Evolutionary conservation across 257 asterid species (phyloP).

Genomic region (Solanum sejunctum): DNA sequence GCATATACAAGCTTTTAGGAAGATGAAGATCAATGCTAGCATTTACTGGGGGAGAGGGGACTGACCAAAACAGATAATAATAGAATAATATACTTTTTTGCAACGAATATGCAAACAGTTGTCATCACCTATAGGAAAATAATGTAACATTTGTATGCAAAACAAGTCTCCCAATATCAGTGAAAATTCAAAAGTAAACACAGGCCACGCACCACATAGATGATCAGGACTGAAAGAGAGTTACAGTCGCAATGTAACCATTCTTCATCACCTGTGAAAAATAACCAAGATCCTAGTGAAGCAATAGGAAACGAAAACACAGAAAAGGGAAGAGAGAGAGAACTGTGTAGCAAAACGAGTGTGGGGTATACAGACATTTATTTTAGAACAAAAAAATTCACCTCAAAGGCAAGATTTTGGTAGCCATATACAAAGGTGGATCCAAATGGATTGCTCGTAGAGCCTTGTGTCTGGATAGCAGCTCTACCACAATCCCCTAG

Average conservation of each 20-base stretch:
- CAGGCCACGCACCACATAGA: conserved; percentile 2
- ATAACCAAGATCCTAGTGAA: not conserved
- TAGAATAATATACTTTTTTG: not conserved
- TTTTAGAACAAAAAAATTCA: conserved; percentile 3
- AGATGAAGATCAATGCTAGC: not conserved
- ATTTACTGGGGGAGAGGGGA: not conserved
- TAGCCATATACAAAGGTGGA: conserved; percentile 79
- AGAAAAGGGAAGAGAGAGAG: not conserved
- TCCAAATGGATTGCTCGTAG: conserved; percentile 70
- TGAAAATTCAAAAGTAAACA: not conserved
- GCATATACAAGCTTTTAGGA: not conserved
- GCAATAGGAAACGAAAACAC: not conserved
- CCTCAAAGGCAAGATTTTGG: conserved; percentile 76
- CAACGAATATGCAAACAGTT: not conserved
- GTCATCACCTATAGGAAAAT: not conserved
- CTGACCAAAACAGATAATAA: not conserved
- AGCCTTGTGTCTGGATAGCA: conserved; percentile 80
- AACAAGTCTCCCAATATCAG: not conserved
- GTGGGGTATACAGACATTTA: not conserved
- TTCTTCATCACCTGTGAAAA: conserved; percentile 67
- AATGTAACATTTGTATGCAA: not conserved
- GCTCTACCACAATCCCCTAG: conserved; percentile 79
- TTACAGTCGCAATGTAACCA: conserved; percentile 69
- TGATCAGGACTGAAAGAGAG: conserved; percentile 61
- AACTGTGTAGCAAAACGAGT: not conserved